phyloP scores from a whole-genome alignment of 441 rosid genomes.

The Gossypium aridum region DNA sequence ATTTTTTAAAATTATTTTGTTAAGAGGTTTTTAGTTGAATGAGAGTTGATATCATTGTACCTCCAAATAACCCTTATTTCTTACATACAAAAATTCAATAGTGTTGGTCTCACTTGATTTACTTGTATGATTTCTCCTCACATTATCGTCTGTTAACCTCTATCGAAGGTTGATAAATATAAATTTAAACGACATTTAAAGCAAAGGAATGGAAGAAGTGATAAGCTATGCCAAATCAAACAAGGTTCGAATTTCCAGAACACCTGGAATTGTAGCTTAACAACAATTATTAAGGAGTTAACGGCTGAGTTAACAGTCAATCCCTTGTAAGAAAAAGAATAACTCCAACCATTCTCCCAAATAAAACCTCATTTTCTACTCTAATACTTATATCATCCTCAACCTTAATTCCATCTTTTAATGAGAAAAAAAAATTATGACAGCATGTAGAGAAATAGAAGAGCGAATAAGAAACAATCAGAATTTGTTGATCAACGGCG shows the following conservation, averaged over 20 bases:
- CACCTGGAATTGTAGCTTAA: not conserved
- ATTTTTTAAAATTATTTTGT: too few relatives aligned
- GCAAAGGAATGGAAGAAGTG: not conserved
- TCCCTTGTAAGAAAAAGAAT: constrained; percentile 36
- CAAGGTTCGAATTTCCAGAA: not conserved
- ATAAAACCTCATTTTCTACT: too few relatives aligned
- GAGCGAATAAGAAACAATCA: too few relatives aligned
- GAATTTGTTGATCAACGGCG: too few relatives aligned
- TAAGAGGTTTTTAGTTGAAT: too few relatives aligned
- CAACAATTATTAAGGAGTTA: not conserved
- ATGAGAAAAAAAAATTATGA: too few relatives aligned
- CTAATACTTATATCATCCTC: too few relatives aligned
- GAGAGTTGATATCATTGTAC: too few relatives aligned
- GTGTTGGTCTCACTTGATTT: not conserved
- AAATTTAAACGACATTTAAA: not conserved
- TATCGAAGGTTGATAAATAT: not conserved
- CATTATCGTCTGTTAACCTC: not conserved
- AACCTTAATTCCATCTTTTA: too few relatives aligned
- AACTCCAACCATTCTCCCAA: constrained; percentile 24
- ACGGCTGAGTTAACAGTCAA: constrained; percentile 26
- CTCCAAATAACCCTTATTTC: not conserved
- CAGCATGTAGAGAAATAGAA: too few relatives aligned
- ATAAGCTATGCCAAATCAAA: not conserved
- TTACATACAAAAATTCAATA: not conserved
- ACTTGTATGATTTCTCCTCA: not conserved